phyloP scores from a whole-genome alignment of 2,329 filamentous ascomycete genomes.

The Colletotrichum camelliae region DNA sequence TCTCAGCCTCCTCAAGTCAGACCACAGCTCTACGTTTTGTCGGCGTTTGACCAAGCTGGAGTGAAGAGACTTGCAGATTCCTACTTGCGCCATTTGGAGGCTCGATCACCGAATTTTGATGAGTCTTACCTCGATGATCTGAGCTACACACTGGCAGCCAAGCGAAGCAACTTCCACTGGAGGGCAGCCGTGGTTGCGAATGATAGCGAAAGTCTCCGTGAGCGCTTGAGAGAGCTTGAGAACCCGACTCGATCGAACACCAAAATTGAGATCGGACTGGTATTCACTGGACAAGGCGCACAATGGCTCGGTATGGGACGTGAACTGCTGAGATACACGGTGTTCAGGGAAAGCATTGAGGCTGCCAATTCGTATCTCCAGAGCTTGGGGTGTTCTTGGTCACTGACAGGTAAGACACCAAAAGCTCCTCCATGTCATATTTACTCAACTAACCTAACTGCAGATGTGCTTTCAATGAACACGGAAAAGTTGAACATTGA shows the following conservation, averaged over 20 bases:
- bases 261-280: not conserved
- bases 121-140: not conserved
- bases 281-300: constrained; percentile 32
- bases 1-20: not conserved
- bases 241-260: not conserved
- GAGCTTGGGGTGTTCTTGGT: not conserved
- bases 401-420: constrained; percentile 27
- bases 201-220: not conserved
- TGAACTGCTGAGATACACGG: constrained; percentile 36
- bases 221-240: not conserved
- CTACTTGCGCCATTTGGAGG: not conserved
- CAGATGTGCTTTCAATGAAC: not conserved
- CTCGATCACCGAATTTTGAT: not conserved
- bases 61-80: too few relatives aligned
- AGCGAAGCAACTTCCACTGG: not conserved
- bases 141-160: not conserved
- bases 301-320: constrained; percentile 26
- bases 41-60: not conserved
- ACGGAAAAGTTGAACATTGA: constrained; percentile 22
- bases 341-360: constrained; percentile 33
- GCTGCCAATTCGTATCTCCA: constrained; percentile 22
- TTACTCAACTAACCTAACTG: not conserved
- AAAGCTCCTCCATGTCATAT: not conserved
- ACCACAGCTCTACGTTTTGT: not conserved
- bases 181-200: not conserved